Conservation (phyloP, 129 eudicot species). For the Tagetes erecta region DNA sequence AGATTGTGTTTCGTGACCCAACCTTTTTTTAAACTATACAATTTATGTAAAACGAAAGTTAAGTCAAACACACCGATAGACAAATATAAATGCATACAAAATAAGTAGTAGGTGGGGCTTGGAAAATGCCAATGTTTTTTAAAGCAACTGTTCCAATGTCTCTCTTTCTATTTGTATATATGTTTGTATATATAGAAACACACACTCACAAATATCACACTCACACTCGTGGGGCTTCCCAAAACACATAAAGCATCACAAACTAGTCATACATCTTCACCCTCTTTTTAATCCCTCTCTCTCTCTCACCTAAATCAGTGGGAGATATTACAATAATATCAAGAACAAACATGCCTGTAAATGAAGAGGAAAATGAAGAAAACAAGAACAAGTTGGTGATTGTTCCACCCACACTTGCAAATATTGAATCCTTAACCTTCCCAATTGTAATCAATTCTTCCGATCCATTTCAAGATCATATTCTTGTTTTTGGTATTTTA, state of each 20-base stretch:
- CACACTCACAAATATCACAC: background rate
- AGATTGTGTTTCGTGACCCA: too few relatives aligned
- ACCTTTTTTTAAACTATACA: too few relatives aligned
- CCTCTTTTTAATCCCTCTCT: too few relatives aligned
- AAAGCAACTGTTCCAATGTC: constrained; percentile 42
- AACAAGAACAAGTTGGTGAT: constrained; percentile 18
- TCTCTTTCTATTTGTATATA: background rate
- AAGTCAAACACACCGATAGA: too few relatives aligned
- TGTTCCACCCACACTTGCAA: constrained; percentile 61
- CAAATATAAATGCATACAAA: background rate
- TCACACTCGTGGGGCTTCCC: constrained; percentile 30
- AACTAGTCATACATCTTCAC: constrained; percentile 31
- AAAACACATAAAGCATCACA: constrained; percentile 32
- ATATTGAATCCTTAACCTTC: constrained; percentile 65
- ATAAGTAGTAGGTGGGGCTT: constrained; percentile 27
- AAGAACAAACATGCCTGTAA: constrained; percentile 34
- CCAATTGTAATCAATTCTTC: constrained; percentile 52
- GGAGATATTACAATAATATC: background rate
- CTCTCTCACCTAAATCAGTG: too few relatives aligned
- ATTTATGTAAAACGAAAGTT: too few relatives aligned
- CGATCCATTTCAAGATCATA: constrained; percentile 3
- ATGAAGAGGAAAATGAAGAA: background rate
- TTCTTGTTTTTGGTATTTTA: background rate
- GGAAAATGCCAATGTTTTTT: constrained; percentile 32
- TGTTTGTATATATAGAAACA: too few relatives aligned